Evolutionary conservation across 352 stramenopile species (phyloP).

Genomic region (Phytophthora sansomeana): DNA sequence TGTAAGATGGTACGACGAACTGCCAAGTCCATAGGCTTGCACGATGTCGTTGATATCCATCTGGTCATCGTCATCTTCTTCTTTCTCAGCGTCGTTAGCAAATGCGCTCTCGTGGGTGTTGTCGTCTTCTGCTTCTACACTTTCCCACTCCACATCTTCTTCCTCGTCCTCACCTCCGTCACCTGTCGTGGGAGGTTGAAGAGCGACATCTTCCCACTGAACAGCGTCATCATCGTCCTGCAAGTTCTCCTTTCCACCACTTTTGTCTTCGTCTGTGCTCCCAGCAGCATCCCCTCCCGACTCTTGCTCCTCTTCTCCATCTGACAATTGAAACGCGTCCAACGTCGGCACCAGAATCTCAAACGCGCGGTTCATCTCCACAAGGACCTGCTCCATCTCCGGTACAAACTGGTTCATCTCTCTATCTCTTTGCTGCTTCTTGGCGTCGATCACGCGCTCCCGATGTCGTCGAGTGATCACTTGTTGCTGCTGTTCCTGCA

Average conservation of each 20-base stretch:
- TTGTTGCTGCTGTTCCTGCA: constrained; percentile 27
- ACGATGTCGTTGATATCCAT: constrained; percentile 88
- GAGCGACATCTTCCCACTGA: constrained; percentile 38
- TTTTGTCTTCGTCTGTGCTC: background rate
- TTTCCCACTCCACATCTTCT: constrained; percentile 34
- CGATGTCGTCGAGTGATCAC: constrained; percentile 20
- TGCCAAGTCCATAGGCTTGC: constrained; percentile 76
- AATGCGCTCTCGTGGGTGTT: background rate
- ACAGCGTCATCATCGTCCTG: constrained; percentile 22
- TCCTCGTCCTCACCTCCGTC: constrained; percentile 17
- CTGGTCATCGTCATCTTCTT: constrained; percentile 18
- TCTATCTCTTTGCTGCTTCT: constrained; percentile 38
- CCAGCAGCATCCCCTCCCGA: background rate
- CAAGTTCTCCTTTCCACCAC: background rate
- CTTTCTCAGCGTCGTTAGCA: constrained; percentile 6
- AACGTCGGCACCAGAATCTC: constrained; percentile 80
- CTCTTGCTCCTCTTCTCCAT: constrained; percentile 11
- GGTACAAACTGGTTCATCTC: constrained; percentile 61
- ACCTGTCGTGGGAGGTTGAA: constrained; percentile 4
- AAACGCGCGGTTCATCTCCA: constrained; percentile 81
- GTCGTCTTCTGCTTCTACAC: constrained; percentile 20
- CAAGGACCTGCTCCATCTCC: constrained; percentile 72
- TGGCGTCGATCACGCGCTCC: constrained; percentile 32
- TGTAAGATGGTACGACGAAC: constrained; percentile 77
- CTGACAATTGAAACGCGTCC: constrained; percentile 58